phyloP scores from a whole-genome alignment of 2,329 filamentous ascomycete genomes.

The Penicillium oxalicum region DNA sequence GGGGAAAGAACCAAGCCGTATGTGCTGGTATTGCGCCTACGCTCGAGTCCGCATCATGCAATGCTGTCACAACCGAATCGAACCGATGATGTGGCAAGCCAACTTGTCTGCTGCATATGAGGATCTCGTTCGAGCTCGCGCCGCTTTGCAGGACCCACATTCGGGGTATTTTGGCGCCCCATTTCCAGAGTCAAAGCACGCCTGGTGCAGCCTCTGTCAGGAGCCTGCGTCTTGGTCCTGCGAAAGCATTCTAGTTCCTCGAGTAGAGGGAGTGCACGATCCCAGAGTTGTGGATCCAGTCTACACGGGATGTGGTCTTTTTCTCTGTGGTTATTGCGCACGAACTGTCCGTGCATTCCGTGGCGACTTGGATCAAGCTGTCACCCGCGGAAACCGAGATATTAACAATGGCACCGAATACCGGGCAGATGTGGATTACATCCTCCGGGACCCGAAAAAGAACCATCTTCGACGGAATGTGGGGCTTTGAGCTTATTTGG shows the following conservation, averaged over 20 bases:
- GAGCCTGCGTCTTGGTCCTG: slow-evolving; percentile 36
- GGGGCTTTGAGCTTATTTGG: no score
- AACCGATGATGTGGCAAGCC: slow-evolving; percentile 16
- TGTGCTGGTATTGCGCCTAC: slow-evolving; percentile 37
- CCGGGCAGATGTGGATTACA: slow-evolving; percentile 10
- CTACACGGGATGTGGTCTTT: slow-evolving; percentile 24
- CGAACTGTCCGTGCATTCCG: slow-evolving; percentile 5
- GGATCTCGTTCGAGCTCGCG: slow-evolving; percentile 9
- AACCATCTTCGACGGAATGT: slow-evolving; percentile 3
- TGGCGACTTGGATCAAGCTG: slow-evolving; percentile 15
- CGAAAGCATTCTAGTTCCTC: not conserved
- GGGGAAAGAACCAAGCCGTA: slow-evolving; percentile 27
- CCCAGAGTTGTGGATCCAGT: slow-evolving; percentile 5
- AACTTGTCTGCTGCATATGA: slow-evolving; percentile 24
- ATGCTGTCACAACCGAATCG: slow-evolving; percentile 31
- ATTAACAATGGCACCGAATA: not conserved
- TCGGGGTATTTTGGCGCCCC: not conserved
- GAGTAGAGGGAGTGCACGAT: not conserved
- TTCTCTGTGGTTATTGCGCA: slow-evolving; percentile 26
- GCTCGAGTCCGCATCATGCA: slow-evolving; percentile 29
- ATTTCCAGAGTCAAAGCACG: slow-evolving; percentile 8
- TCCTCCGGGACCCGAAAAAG: not conserved
- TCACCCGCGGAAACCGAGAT: not conserved
- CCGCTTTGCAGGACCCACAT: not conserved
- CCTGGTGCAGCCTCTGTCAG: slow-evolving; percentile 41